phyloP scores from a whole-genome alignment of 495 filamentous ascomycete species.

The Chaetomium tenue region DNA sequence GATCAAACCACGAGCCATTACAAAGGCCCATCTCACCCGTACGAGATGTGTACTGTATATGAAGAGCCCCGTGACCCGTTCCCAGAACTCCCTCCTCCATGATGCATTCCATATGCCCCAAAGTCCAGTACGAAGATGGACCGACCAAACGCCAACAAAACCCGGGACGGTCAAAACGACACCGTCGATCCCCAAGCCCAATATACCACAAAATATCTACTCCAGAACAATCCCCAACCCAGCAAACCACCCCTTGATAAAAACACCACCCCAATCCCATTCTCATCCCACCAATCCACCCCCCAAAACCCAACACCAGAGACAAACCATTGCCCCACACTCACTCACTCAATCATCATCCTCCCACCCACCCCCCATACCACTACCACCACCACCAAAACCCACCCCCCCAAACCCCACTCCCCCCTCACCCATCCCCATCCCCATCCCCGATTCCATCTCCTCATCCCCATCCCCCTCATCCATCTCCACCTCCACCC shows the following conservation, averaged over 20 bases:
- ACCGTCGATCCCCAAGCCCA: too few species aligned
- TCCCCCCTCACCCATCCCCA: constrained; percentile 9
- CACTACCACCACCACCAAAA: constrained; percentile 27
- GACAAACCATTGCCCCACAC: not conserved
- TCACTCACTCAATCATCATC: constrained; percentile 38
- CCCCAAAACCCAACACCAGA: not conserved
- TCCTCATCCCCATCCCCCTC: constrained; percentile 21
- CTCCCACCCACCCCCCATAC: constrained; percentile 36
- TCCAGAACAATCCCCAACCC: too few species aligned
- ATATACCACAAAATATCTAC: too few species aligned
- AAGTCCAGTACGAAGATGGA: not conserved
- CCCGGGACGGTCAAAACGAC: too few species aligned
- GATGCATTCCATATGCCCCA: not conserved
- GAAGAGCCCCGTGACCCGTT: not conserved
- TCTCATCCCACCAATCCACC: not conserved
- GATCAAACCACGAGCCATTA: not conserved
- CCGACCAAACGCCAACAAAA: not conserved
- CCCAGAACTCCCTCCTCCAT: not conserved
- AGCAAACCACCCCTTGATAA: too few species aligned
- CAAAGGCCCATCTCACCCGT: not conserved
- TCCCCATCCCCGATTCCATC: constrained; percentile 4
- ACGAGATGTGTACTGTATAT: not conserved
- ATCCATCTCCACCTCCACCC: constrained; percentile 67
- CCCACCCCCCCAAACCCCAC: constrained; percentile 12
- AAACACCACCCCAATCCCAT: too few species aligned